These are phyloP conservation scores for Saturnispora dispora DNA, from an alignment of 805 yeast species.

Conservation along the genomic window DNA sequence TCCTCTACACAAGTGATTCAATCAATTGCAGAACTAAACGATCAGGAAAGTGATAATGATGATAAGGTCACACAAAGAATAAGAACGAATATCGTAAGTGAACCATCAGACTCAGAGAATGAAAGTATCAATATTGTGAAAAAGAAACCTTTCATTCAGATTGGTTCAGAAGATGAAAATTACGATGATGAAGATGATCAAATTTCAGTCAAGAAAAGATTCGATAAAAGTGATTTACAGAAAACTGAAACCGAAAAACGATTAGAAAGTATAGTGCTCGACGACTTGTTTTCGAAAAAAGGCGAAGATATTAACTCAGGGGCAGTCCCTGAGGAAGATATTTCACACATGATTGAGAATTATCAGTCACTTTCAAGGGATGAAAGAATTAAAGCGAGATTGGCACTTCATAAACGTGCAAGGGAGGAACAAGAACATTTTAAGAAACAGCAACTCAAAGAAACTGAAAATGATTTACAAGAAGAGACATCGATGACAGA, in stretches of 20 bases:
- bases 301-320: too few species aligned
- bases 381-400: constrained; percentile 24
- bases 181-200: constrained; percentile 3
- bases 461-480: neutral
- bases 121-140: neutral
- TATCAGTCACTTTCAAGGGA: constrained; percentile 20
- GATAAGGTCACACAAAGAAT: neutral
- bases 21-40: constrained; percentile 4
- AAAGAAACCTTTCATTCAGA: constrained; percentile 5
- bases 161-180: constrained; percentile 2
- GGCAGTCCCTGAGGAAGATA: neutral
- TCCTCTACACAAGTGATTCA: neutral
- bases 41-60: constrained; percentile 6
- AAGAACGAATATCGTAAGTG: neutral
- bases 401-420: constrained; percentile 5
- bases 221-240: neutral
- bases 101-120: constrained; percentile 9
- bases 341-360: constrained; percentile 11
- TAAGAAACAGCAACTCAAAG: neutral
- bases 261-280: neutral
- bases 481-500: constrained; percentile 5
- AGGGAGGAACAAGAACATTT: constrained; percentile 6
- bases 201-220: neutral
- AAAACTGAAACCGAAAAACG: neutral
- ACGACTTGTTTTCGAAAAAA: neutral